Evolutionary conservation across 805 yeast species (phyloP), one percentile per base, ranked within the genome.

Genomic region (Saitoella complicata): DNA sequence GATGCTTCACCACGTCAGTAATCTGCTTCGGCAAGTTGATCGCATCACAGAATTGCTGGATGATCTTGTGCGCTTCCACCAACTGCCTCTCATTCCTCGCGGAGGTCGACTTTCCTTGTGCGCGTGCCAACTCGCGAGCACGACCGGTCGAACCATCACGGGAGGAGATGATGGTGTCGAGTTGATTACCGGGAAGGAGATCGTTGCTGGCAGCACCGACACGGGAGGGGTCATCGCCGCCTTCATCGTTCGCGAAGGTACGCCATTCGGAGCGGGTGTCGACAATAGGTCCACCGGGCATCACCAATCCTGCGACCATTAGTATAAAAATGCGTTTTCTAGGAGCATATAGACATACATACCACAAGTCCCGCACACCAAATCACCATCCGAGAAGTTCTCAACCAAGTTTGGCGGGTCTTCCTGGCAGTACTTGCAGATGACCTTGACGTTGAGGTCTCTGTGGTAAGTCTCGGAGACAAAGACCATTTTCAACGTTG

Each of bases 191-290:
- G 57, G 87, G 96, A 53, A 91, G 70, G 45, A 87, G 67, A 7
- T 96, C 95, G 59, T 87, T 87, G 11, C 86, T 78, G 5, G 96
- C 96, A 59, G 87, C 96, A 62, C 98, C 98, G 51, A 88, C 98
- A 82, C 98, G 97, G 52, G 91, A 79, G 4, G 98, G 98, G 61
- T 88, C 98, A 62, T 86, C 96, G 55, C 94, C 94, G 54, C 88
- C 91, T 62, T 88, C 98, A 61, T 88, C 98, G 59, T 91, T 91
- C 48, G 93, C 80, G 61, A 88, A 88, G 2, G 98, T 91, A 68
- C 98, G 82, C 98, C 98, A 88, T 68, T 88, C 98, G 1, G 95
- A 84, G 53, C 97, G 71, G 4, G 94, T 87, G 57, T 88, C 98
- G 32, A 88, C 95, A 43, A 88, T 78, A 51, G 87, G 72, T 59